Percentiles rank a stretch among this genome's conserved stretches.
Evolutionary conservation across 1,284 basidiomycete species (phyloP).

Genomic region (Sanghuangporus baumii): DNA sequence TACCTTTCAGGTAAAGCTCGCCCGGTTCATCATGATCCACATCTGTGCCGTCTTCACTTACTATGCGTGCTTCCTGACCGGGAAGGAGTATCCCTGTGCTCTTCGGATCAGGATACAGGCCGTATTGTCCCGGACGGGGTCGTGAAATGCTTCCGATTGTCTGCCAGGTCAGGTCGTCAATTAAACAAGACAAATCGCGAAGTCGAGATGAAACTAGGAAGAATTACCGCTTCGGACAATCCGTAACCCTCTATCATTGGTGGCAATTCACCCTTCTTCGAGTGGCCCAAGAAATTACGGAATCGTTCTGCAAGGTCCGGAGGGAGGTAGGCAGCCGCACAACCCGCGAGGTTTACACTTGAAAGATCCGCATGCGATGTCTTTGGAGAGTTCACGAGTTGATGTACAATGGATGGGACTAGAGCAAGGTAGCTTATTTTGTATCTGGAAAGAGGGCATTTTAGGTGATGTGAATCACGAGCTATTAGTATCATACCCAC

Average conservation of each 20-base stretch:
- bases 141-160: constrained; percentile 47
- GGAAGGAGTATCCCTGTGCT: constrained; percentile 56
- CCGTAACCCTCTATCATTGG: constrained; percentile 53
- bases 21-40: constrained; percentile 54
- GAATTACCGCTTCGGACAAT: constrained; percentile 65
- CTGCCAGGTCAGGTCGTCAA: constrained; percentile 29
- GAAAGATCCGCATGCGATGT: constrained; percentile 48
- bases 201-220: neutral
- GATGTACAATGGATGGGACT: constrained; percentile 63
- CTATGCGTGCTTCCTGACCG: constrained; percentile 54
- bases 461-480: neutral
- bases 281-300: constrained; percentile 33
- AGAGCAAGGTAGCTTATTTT: constrained; percentile 43
- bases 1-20: constrained; percentile 51
- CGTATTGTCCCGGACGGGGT: constrained; percentile 42
- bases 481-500: constrained; percentile 27
- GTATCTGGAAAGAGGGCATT: constrained; percentile 35
- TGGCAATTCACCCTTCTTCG: constrained; percentile 59
- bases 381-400: constrained; percentile 52
- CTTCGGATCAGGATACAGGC: constrained; percentile 37
- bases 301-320: constrained; percentile 39
- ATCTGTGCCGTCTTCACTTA: constrained; percentile 55
- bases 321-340: constrained; percentile 66
- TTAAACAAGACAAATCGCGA: neutral
- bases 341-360: constrained; percentile 38